Conservation (phyloP, 352 stramenopile species). For the Aphanomyces stellatus region DNA sequence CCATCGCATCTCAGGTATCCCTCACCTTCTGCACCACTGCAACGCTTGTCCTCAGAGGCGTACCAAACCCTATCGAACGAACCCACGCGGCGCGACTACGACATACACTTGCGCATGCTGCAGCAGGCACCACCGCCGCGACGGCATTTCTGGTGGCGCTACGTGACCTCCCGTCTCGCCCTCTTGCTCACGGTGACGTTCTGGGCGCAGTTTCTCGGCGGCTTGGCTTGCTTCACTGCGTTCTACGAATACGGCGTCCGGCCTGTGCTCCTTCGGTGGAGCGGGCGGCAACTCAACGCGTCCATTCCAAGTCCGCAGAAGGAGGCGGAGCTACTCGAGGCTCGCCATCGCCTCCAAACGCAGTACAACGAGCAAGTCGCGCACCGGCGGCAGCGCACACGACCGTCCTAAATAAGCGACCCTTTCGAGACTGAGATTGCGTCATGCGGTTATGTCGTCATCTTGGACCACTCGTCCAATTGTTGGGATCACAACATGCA, state of each 20-base stretch:
- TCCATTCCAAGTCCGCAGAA: neutral
- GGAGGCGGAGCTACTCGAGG: neutral
- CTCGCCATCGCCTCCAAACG: neutral
- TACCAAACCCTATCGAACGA: neutral
- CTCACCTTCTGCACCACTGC: neutral
- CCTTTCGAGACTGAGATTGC: too few relatives aligned
- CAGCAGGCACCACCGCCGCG: neutral
- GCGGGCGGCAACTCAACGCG: neutral
- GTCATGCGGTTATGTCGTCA: too few relatives aligned
- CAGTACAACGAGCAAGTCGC: neutral
- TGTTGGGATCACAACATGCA: neutral
- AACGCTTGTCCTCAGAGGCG: neutral
- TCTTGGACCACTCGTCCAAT: neutral
- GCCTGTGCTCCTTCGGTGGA: neutral
- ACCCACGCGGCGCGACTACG: neutral
- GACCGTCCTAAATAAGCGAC: too few relatives aligned
- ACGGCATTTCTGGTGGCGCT: neutral
- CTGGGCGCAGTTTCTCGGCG: neutral
- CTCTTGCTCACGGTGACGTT: neutral
- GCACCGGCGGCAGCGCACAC: neutral
- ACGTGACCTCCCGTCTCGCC: neutral
- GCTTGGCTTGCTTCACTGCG: neutral
- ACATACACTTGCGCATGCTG: neutral
- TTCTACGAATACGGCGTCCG: neutral
- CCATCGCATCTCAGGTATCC: neutral